Conservation (phyloP, 352 stramenopile species). For the Phytophthora cactorum region DNA sequence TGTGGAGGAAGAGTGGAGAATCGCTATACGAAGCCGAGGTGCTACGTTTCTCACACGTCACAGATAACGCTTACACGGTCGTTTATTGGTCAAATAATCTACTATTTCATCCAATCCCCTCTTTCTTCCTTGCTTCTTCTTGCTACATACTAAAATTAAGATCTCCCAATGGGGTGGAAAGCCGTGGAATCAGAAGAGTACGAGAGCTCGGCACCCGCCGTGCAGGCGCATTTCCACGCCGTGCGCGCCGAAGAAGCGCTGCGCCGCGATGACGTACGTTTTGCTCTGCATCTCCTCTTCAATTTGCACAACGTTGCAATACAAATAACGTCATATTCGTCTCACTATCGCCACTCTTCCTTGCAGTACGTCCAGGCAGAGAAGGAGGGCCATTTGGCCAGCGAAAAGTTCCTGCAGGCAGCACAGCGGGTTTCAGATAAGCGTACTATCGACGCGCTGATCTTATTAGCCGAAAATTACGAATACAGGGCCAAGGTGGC, state of each 20-base stretch:
- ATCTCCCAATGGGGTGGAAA: constrained; percentile 59
- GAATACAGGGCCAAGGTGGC: constrained; percentile 76
- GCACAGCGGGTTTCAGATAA: constrained; percentile 62
- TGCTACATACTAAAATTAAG: constrained; percentile 24
- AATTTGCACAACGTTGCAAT: constrained; percentile 4
- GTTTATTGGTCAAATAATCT: constrained; percentile 3
- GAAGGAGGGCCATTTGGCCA: constrained; percentile 74
- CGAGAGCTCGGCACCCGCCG: constrained; percentile 68
- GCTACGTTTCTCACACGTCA: constrained; percentile 19
- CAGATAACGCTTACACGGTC: constrained; percentile 1
- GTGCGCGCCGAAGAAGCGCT: constrained; percentile 71
- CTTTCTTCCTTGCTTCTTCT: neutral
- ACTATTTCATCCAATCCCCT: constrained; percentile 17
- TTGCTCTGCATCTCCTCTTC: neutral
- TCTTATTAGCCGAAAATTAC: constrained; percentile 82
- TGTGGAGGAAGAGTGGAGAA: too few species aligned
- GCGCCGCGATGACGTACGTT: constrained; percentile 59
- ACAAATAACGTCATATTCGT: neutral
- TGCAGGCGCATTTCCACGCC: constrained; percentile 86
- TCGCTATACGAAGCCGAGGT: too few species aligned
- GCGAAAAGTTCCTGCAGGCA: constrained; percentile 71
- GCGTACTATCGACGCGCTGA: constrained; percentile 71
- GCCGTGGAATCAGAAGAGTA: constrained; percentile 73
- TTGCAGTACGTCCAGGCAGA: constrained; percentile 57
- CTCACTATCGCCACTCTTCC: neutral